Evolutionary conservation across 2,329 filamentous ascomycete genomes (phyloP), one percentile per base, ranked within the genome.

Genomic region (Ceratocystis ficicola): DNA sequence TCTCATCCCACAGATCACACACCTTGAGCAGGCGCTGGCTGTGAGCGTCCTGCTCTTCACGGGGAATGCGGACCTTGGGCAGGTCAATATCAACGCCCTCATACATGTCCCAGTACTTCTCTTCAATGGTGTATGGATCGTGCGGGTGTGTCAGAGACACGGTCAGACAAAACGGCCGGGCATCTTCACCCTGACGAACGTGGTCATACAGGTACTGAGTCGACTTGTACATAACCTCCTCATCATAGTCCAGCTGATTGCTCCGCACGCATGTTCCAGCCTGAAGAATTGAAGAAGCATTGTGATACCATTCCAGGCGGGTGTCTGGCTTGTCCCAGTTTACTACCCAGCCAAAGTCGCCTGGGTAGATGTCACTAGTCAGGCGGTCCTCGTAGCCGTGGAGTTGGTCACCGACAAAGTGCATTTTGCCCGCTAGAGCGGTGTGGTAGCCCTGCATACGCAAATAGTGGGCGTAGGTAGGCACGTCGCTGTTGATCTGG

Each of bases 361-460:
- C 92, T 0, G 92, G 92, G 75, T 96, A 96, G 73, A 96, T 96
- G 75, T 96, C 92, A 70, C 87, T 89, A n/a, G 92, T 96, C 72
- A 96, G 81, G 66, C 92, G 85, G 72, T 90, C 88, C 78, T 96
- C 92, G 72, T 95, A 96, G 36, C 92, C 92, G 74, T 96, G 92
- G 68, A 96, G 81, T 77, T 96, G 92, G 74, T 96, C 92, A 44
- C 92, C 92, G 65, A 95, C 88, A 74, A 96, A 96, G 77, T 96
- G 92, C 92, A 96, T 96, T 81, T 96, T 96, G 69, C 92, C 92
- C 4, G 92, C 90, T 70, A 96, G 80, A 5, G 88, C 89, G 12
- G 92, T 96, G 76, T 96, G 89, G 73, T 96, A 96, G 64, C 90
- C 90, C 71, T 87, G 85, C 52, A 84, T 81, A 62, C 92, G 88